Evolutionary conservation across 2,329 filamentous ascomycete genomes (phyloP).

Genomic region (Nothophaeocryptopus gaeumannii): DNA sequence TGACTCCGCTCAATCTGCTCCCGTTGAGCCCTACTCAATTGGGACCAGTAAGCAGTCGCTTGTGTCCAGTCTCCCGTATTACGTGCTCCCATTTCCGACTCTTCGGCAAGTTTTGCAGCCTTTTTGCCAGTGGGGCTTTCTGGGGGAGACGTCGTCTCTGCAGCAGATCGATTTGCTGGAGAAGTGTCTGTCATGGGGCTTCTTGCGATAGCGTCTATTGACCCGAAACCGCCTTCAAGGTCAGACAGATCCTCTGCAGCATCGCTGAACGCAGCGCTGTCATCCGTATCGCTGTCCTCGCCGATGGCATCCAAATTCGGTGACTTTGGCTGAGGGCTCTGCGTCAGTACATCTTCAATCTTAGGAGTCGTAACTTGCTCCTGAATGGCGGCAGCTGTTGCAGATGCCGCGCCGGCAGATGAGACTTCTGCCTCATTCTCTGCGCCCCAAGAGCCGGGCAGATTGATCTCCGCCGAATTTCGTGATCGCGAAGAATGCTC

Average conservation of each 20-base stretch:
- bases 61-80: conserved; percentile 59
- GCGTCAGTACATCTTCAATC: conserved; percentile 15
- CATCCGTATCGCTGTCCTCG: conserved; percentile 40
- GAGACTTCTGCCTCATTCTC: conserved; percentile 14
- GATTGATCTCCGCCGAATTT: conserved; percentile 25
- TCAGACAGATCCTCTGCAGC: conserved; percentile 72
- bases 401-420: conserved; percentile 9
- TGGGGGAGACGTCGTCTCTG: conserved; percentile 17
- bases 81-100: conserved; percentile 1
- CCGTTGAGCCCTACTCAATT: conserved; percentile 61
- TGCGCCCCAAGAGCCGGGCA: conserved; percentile 30
- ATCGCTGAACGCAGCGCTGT: conserved; percentile 67
- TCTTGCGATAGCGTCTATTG: conserved; percentile 68
- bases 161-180: conserved; percentile 3
- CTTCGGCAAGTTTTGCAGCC: conserved; percentile 10
- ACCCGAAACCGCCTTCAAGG: conserved; percentile 65
- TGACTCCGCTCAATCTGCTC: conserved; percentile 59
- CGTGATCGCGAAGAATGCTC: conserved; percentile 11
- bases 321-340: conserved; percentile 13
- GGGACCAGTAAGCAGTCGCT: conserved; percentile 68
- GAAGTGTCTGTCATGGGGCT: conserved; percentile 46
- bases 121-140: conserved; percentile 28
- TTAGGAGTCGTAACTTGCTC: background rate
- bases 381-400: conserved; percentile 6
- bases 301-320: conserved; percentile 24